phyloP scores from a whole-genome alignment of 2,329 filamentous ascomycete genomes.

The Nigrospora osmanthi region DNA sequence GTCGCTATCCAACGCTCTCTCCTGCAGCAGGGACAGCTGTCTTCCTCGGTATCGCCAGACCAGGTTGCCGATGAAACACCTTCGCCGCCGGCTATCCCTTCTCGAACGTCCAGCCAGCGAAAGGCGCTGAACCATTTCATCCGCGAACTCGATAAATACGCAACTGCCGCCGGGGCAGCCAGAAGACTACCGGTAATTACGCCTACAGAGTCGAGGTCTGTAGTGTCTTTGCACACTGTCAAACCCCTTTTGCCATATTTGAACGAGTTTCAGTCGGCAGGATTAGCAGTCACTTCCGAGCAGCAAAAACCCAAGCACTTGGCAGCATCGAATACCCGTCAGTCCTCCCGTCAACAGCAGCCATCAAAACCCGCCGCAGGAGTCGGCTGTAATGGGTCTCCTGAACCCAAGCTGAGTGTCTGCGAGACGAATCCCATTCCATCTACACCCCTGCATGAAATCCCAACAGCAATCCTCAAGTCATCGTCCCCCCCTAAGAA shows the following conservation, averaged over 20 bases:
- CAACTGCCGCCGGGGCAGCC: conserved; percentile 25
- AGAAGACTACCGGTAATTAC: conserved; percentile 30
- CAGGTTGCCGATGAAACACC: conserved; percentile 4
- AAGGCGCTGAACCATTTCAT: conserved; percentile 32
- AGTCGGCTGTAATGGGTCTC: too few relatives aligned
- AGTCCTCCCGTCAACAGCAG: not conserved
- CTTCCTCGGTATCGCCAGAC: conserved; percentile 20
- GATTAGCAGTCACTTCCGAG: conserved; percentile 47
- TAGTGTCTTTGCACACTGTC: conserved; percentile 40
- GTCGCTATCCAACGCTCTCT: conserved; percentile 37
- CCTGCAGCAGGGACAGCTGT: conserved; percentile 34
- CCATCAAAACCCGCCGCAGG: too few relatives aligned
- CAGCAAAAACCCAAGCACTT: conserved; percentile 25
- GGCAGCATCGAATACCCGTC: not conserved
- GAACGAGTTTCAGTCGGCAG: conserved; percentile 43
- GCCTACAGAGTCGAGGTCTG: conserved; percentile 31
- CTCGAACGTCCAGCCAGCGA: conserved; percentile 34
- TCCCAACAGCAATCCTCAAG: conserved; percentile 8
- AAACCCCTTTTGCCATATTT: conserved; percentile 45
- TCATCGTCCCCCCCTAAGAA: conserved; percentile 4
- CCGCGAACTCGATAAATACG: conserved; percentile 32
- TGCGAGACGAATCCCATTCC: conserved; percentile 5
- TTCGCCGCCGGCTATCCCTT: conserved; percentile 13
- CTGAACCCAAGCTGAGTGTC: too few relatives aligned
- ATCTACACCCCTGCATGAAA: conserved; percentile 11